Conservation (phyloP, 1,284 basidiomycete species). For the Ceratobasidium sp. region DNA sequence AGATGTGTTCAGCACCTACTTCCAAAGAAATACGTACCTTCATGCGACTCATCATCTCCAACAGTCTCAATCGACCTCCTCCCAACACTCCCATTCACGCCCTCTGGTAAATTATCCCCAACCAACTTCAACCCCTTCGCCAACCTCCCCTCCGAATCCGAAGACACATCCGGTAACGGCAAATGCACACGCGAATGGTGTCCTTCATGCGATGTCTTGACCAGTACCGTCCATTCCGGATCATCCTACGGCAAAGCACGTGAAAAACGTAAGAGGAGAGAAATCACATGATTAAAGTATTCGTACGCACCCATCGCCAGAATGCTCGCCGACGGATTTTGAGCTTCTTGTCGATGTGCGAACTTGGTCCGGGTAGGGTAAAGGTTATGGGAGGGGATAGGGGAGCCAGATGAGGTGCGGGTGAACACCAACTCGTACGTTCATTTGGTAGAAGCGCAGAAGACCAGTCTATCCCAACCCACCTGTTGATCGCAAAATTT, state of each 20-base stretch:
- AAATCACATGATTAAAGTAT: slow-evolving; percentile 26
- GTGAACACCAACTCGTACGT: slow-evolving; percentile 88
- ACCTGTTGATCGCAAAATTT: slow-evolving; percentile 53
- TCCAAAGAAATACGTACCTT: slow-evolving; percentile 1
- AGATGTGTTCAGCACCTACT: too few relatives aligned
- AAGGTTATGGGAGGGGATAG: slow-evolving; percentile 65
- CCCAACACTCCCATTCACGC: slow-evolving; percentile 33
- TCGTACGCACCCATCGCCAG: slow-evolving; percentile 19
- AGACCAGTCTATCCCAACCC: slow-evolving; percentile 93
- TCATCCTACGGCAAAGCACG: slow-evolving; percentile 60
- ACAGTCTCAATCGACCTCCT: slow-evolving; percentile 13
- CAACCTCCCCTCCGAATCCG: slow-evolving; percentile 32
- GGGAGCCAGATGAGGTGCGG: slow-evolving; percentile 60
- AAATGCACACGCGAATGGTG: slow-evolving; percentile 26
- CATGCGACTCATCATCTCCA: slow-evolving; percentile 31
- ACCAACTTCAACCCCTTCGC: slow-evolving; percentile 42
- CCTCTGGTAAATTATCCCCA: slow-evolving; percentile 46
- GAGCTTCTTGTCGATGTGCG: slow-evolving; percentile 63
- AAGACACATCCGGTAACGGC: slow-evolving; percentile 31
- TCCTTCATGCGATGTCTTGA: slow-evolving; percentile 19
- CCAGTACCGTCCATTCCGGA: slow-evolving; percentile 66
- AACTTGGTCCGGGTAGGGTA: slow-evolving; percentile 59
- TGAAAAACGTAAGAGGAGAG: not conserved
- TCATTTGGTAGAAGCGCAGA: slow-evolving; percentile 91
- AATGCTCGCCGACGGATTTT: slow-evolving; percentile 55